A percentile compares a stretch with the other conserved stretches of the same genome.
These are phyloP conservation scores for Prunus davidiana DNA, from an alignment of 306 rosid genomes.

Conservation along the genomic window DNA sequence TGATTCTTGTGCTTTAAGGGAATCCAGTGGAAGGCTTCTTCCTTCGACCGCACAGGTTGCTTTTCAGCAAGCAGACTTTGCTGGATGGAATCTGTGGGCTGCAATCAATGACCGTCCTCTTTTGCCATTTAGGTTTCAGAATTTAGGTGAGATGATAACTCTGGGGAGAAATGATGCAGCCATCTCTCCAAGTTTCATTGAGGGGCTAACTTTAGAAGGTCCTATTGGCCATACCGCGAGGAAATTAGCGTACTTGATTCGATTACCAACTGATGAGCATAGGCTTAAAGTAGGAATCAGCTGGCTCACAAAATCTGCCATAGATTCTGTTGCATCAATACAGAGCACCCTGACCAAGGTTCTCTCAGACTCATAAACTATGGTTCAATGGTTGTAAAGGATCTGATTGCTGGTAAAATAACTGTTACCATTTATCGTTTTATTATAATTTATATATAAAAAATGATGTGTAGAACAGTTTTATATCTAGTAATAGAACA, in stretches of 20 bases:
- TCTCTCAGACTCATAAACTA: slow-evolving; percentile 48
- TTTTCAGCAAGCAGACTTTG: slow-evolving; percentile 95
- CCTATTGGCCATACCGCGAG: slow-evolving; percentile 88
- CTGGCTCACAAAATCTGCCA: slow-evolving; percentile 85
- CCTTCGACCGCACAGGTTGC: slow-evolving; percentile 99
- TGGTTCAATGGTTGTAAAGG: background rate
- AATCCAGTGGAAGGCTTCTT: slow-evolving; percentile 79
- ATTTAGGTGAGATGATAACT: slow-evolving; percentile 95
- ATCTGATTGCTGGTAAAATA: background rate
- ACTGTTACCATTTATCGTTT: too few relatives aligned
- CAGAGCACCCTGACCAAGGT: slow-evolving; percentile 68
- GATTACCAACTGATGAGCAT: slow-evolving; percentile 93
- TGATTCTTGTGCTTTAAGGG: slow-evolving; percentile 81
- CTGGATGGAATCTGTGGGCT: slow-evolving; percentile 99
- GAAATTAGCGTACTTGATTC: slow-evolving; percentile 86
- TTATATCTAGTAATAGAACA: background rate
- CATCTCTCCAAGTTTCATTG: slow-evolving; percentile 83
- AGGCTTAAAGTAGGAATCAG: slow-evolving; percentile 89
- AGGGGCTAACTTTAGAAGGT: slow-evolving; percentile 89
- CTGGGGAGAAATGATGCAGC: slow-evolving; percentile 91
- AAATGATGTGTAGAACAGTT: too few relatives aligned
- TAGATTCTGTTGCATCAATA: slow-evolving; percentile 65
- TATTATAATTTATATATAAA: too few relatives aligned
- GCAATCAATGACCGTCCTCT: slow-evolving; percentile 92
- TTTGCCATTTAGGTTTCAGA: slow-evolving; percentile 94